Base-by-base conservation (phyloP, 169 alveolate genomes). In the Plasmodium billcollinsi region DNA sequence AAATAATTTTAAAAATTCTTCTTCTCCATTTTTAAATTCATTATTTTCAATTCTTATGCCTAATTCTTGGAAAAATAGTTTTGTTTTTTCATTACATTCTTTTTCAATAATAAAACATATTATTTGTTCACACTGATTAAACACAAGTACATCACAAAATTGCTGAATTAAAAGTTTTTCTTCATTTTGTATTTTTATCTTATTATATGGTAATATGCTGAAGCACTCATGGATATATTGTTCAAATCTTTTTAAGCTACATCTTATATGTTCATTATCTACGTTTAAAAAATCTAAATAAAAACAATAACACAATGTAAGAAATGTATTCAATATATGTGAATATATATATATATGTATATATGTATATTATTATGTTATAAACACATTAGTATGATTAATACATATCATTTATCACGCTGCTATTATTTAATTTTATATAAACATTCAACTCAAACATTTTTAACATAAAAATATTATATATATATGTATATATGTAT, bases 61-160 rank as follows among this genome's bases (percentile, higher is more conserved):
- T 56, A 80, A 43, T 14, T 54, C 15, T 47, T 47, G 18, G 52
- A 80, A 69, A 80, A 80, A 80, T 11, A 4, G 8, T 5, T 54
- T 14, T 72, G 83, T 80, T 80, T 80, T 80, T 18, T 21, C 47
- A 15, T 54, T 58, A 80, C 90, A 80, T 2, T 80, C 47, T 56
- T 80, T 69, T 61, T 80, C 83, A 21, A 80, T 69, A 61, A 70
- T 45, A 39, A 73, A 1, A 29, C 80, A 80, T 80, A 80, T 80
- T 56, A 80, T 15, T 15, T 45, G 69, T 52, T 80, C 85, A 69
- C 90, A 80, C 14, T 69, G 58, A 62, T 80, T 69, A 58, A 69
- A 80, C 67, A 80, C 90, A 69, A 80, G 70, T 56, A 80, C 69
- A 67, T 80, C 78, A 70, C 80, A 80, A 56, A 69, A 63, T 0